These are phyloP conservation scores for Quercus tomentella DNA, from an alignment of 331 rosid species.

Conservation along the genomic window DNA sequence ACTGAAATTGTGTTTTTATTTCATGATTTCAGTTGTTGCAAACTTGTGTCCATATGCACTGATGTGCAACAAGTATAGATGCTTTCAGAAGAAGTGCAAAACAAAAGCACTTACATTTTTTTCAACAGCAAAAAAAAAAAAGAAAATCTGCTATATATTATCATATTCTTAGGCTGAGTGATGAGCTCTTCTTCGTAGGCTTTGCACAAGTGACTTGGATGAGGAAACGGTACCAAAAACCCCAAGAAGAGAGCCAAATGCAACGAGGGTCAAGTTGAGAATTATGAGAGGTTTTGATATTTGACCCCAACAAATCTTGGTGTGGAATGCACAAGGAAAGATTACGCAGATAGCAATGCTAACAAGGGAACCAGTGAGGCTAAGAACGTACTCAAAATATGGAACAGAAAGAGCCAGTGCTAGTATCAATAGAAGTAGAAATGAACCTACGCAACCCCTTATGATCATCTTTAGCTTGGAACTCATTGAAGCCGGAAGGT, in stretches of 20 bases:
- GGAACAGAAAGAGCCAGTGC: slow-evolving; percentile 60
- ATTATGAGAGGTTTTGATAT: slow-evolving; percentile 31
- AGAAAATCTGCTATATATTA: not conserved
- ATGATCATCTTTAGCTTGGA: slow-evolving; percentile 31
- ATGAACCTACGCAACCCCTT: slow-evolving; percentile 46
- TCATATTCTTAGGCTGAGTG: slow-evolving; percentile 1
- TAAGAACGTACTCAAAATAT: slow-evolving; percentile 59
- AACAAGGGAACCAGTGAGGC: slow-evolving; percentile 76
- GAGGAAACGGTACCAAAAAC: slow-evolving; percentile 61
- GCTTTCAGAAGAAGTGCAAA: too few relatives aligned
- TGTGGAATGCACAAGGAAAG: slow-evolving; percentile 58
- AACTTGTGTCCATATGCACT: too few relatives aligned
- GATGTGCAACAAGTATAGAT: too few relatives aligned
- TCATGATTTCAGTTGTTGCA: too few relatives aligned
- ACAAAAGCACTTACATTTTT: too few relatives aligned
- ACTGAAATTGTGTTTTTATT: too few relatives aligned
- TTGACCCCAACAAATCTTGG: slow-evolving; percentile 59
- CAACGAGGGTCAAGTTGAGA: slow-evolving; percentile 36
- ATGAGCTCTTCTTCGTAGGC: slow-evolving; percentile 19
- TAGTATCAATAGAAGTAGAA: slow-evolving; percentile 44
- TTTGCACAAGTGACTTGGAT: slow-evolving; percentile 28
- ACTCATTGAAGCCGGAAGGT: slow-evolving; percentile 46
- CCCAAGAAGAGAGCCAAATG: slow-evolving; percentile 47
- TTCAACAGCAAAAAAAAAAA: not conserved
- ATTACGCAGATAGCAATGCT: slow-evolving; percentile 37